phyloP scores from a whole-genome alignment of 164 flowering plant species.

The Malania oleifera region DNA sequence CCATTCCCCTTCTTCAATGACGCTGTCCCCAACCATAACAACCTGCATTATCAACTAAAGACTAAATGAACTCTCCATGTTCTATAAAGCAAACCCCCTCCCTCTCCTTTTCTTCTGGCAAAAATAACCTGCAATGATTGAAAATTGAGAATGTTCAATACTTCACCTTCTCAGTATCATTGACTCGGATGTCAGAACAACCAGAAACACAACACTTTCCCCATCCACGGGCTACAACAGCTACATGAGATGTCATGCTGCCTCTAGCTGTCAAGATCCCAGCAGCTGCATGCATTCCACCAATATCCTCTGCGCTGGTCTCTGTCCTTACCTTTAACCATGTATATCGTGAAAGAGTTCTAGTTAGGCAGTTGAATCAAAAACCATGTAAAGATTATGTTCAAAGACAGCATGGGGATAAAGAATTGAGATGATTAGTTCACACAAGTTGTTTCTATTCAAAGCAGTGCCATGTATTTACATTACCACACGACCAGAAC shows the following conservation, averaged over 20 bases:
- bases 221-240: slow-evolving; percentile 99
- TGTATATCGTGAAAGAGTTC: neutral
- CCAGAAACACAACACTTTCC: slow-evolving; percentile 99
- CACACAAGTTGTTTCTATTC: no score
- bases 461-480: no score
- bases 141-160: neutral
- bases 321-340: slow-evolving; percentile 80
- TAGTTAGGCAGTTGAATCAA: neutral
- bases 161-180: slow-evolving; percentile 73
- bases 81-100: neutral
- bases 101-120: neutral
- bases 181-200: slow-evolving; percentile 86
- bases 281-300: slow-evolving; percentile 97
- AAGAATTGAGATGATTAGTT: no score
- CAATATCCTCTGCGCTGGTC: slow-evolving; percentile 97
- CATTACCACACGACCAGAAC: no score
- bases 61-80: no score
- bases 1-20: slow-evolving; percentile 84
- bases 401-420: neutral
- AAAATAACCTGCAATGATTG: neutral
- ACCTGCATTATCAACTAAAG: slow-evolving; percentile 36
- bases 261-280: slow-evolving; percentile 98
- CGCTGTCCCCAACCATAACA: slow-evolving; percentile 41
- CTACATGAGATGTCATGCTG: slow-evolving; percentile 99
- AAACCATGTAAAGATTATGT: neutral